A percentile compares a stretch with the other conserved stretches of the same genome.
Evolutionary conservation across 2,329 filamentous ascomycete genomes (phyloP).

Genomic region (Pestalotiopsis sp.): DNA sequence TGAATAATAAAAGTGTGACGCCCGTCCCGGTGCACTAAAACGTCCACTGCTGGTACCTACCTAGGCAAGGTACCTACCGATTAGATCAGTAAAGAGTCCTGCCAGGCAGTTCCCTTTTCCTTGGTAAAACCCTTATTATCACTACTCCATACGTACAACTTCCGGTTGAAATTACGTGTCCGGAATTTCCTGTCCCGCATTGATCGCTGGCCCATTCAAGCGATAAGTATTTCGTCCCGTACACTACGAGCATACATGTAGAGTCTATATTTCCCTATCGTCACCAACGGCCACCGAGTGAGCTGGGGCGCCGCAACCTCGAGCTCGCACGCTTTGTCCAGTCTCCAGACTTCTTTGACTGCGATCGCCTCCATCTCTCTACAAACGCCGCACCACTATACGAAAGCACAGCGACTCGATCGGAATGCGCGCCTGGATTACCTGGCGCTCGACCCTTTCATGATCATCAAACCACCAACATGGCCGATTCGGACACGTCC

Average conservation of each 20-base stretch:
- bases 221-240: not conserved
- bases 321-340: too few relatives aligned
- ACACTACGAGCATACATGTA: not conserved
- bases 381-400: not conserved
- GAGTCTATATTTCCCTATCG: not conserved
- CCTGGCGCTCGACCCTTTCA: slow-evolving; percentile 1
- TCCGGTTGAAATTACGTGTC: not conserved
- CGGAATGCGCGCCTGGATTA: not conserved
- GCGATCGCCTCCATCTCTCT: not conserved
- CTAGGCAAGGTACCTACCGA: too few relatives aligned
- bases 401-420: not conserved
- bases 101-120: too few relatives aligned
- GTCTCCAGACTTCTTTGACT: not conserved
- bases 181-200: slow-evolving; percentile 1
- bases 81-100: too few relatives aligned
- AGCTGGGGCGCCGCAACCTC: too few relatives aligned
- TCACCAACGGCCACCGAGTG: too few relatives aligned
- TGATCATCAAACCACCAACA: slow-evolving; percentile 33
- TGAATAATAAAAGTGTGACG: too few relatives aligned
- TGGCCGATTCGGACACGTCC: slow-evolving; percentile 68
- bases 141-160: too few relatives aligned
- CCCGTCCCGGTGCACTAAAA: too few relatives aligned
- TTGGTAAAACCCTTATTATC: too few relatives aligned
- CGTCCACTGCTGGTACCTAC: too few relatives aligned
- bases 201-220: not conserved